A percentile compares a stretch with the other conserved stretches of the same genome.
phyloP scores from a whole-genome alignment of 768 basidiomycete species.

The Lentinus brumalis region DNA sequence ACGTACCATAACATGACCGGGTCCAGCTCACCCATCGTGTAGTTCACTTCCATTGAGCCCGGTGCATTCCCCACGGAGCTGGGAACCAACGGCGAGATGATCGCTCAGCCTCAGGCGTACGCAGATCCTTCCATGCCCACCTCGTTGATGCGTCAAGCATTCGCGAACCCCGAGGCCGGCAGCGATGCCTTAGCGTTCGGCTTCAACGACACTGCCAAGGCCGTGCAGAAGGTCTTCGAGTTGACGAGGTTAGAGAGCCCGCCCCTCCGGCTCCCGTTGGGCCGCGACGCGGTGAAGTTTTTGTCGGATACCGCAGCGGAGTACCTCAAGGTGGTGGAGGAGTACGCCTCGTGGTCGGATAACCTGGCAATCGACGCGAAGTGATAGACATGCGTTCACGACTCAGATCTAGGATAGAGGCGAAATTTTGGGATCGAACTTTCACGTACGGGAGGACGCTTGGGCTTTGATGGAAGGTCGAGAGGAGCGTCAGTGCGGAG shows the following conservation, averaged over 20 bases:
- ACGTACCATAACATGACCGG: too few relatives aligned
- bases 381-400: too few relatives aligned
- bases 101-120: constrained; percentile 20
- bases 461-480: too few relatives aligned
- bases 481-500: too few relatives aligned
- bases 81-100: neutral
- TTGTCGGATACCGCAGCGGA: neutral
- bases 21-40: neutral
- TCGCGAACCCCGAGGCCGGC: too few relatives aligned
- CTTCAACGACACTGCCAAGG: neutral
- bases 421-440: too few relatives aligned
- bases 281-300: neutral
- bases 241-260: neutral
- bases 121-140: neutral
- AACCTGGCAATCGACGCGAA: too few relatives aligned
- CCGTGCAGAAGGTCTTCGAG: constrained; percentile 6
- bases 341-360: constrained; percentile 14
- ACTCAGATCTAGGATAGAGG: too few relatives aligned
- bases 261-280: constrained; percentile 6
- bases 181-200: neutral
- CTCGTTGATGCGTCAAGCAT: neutral
- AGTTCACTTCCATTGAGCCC: constrained; percentile 16
- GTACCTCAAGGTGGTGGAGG: neutral
- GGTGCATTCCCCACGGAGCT: constrained; percentile 22
- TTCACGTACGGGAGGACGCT: too few relatives aligned